Evolutionary conservation across 2,329 filamentous ascomycete species (phyloP).

Genomic region (Fusarium piperis): DNA sequence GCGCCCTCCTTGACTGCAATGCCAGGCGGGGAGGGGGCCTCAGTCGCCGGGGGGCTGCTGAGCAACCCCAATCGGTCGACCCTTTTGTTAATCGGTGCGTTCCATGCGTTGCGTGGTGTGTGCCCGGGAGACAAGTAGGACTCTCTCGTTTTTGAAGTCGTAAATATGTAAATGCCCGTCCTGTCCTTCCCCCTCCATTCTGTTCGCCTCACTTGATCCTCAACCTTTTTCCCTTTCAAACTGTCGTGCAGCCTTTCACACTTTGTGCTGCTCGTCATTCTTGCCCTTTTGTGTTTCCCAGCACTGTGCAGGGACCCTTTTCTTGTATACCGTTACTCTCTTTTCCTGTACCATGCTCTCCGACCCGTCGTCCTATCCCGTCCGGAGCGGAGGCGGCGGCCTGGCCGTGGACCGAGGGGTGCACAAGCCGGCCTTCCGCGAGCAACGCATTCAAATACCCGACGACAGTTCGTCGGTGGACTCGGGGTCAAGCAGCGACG

Average conservation of each 20-base stretch:
- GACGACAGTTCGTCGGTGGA: slow-evolving; percentile 21
- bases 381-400: background rate
- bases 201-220: background rate
- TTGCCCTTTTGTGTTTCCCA: background rate
- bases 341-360: slow-evolving; percentile 14
- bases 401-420: slow-evolving; percentile 5
- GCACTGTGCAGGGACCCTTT: background rate
- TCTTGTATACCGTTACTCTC: background rate
- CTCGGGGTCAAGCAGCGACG: slow-evolving; percentile 33
- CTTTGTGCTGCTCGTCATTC: background rate
- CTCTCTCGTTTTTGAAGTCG: background rate
- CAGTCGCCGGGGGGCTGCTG: background rate
- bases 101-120: too few relatives aligned
- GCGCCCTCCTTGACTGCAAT: background rate
- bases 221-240: background rate
- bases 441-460: slow-evolving; percentile 32
- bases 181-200: background rate
- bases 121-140: background rate
- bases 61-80: background rate
- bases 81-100: background rate
- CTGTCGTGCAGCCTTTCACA: background rate
- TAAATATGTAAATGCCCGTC: background rate
- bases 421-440: background rate
- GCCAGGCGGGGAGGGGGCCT: background rate
- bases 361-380: slow-evolving; percentile 22